These are phyloP conservation scores for Telopea speciosissima DNA, from an alignment of 177 flowering plant genomes.

Conservation along the genomic window DNA sequence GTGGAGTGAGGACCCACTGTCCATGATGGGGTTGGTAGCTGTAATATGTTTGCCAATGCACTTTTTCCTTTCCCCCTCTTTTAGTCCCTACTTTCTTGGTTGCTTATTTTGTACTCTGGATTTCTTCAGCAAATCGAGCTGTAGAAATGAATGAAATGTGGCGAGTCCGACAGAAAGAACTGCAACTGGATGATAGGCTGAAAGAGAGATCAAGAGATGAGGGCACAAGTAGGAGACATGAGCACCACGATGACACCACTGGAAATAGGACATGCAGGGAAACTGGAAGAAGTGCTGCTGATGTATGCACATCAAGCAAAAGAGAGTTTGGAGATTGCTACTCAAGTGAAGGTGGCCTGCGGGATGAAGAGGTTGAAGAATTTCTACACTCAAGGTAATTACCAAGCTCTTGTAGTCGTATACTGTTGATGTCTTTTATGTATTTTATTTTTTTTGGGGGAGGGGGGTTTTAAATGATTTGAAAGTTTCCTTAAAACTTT, in stretches of 20 bases:
- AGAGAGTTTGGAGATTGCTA: slow-evolving; percentile 18
- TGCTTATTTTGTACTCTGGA: slow-evolving; percentile 2
- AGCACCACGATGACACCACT: slow-evolving; percentile 15
- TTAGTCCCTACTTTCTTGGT: neutral
- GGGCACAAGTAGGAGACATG: slow-evolving; percentile 18
- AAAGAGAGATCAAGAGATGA: slow-evolving; percentile 31
- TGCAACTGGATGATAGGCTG: slow-evolving; percentile 53
- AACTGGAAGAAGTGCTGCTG: slow-evolving; percentile 14
- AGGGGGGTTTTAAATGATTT: too few species aligned
- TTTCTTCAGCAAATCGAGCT: slow-evolving; percentile 61
- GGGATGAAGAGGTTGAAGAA: slow-evolving; percentile 67
- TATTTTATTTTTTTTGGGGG: too few species aligned
- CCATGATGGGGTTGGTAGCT: too few species aligned
- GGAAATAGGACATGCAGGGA: slow-evolving; percentile 20
- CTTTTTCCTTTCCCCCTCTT: too few species aligned
- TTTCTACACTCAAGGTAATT: slow-evolving; percentile 71
- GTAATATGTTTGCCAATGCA: too few species aligned
- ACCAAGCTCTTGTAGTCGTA: neutral
- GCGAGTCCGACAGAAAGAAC: slow-evolving; percentile 69
- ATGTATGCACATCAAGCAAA: slow-evolving; percentile 34
- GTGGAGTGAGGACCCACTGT: too few species aligned
- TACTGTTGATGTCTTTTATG: too few species aligned
- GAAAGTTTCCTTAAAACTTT: neutral
- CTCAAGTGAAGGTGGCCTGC: slow-evolving; percentile 32
- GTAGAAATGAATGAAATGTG: slow-evolving; percentile 95